Percentiles rank a stretch among this genome's conserved stretches.
These are phyloP conservation scores for Colletotrichum incanum DNA, from an alignment of 2,329 filamentous ascomycete species.

Conservation along the genomic window DNA sequence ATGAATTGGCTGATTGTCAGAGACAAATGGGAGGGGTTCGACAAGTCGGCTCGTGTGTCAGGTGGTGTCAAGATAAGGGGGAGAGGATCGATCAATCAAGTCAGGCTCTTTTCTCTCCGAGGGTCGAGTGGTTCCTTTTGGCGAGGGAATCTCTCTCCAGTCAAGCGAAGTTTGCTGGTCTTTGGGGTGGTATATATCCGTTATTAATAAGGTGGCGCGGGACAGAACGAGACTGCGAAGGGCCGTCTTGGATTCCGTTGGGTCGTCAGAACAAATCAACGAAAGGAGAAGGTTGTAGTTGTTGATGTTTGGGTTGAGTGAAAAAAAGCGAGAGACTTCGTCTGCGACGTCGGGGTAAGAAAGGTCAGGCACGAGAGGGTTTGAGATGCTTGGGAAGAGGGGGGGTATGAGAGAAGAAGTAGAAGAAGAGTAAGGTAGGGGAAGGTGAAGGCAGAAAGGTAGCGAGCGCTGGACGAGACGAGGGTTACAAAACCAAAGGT, in stretches of 20 bases:
- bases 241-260: background rate
- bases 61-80: conserved; percentile 37
- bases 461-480: conserved; percentile 38
- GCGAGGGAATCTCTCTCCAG: background rate
- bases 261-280: conserved; percentile 27
- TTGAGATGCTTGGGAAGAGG: conserved; percentile 22
- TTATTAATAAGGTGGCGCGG: conserved; percentile 33
- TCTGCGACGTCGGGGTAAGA: conserved; percentile 37
- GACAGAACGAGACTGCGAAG: background rate
- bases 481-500: conserved; percentile 20
- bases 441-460: conserved; percentile 30
- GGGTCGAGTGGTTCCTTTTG: conserved; percentile 3
- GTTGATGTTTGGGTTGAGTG: conserved; percentile 14
- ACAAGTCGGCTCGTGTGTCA: conserved; percentile 37
- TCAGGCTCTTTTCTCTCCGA: background rate
- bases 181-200: conserved; percentile 8
- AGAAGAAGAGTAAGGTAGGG: conserved; percentile 30
- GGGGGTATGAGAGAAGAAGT: conserved; percentile 25
- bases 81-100: conserved; percentile 18
- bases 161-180: background rate
- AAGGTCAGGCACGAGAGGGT: conserved; percentile 35
- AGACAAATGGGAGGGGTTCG: conserved; percentile 29
- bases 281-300: conserved; percentile 12
- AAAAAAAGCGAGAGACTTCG: conserved; percentile 36
- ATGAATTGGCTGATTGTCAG: conserved; percentile 36